Conservation (phyloP, 75 land plant species). For the Selaginella tamariscina region DNA sequence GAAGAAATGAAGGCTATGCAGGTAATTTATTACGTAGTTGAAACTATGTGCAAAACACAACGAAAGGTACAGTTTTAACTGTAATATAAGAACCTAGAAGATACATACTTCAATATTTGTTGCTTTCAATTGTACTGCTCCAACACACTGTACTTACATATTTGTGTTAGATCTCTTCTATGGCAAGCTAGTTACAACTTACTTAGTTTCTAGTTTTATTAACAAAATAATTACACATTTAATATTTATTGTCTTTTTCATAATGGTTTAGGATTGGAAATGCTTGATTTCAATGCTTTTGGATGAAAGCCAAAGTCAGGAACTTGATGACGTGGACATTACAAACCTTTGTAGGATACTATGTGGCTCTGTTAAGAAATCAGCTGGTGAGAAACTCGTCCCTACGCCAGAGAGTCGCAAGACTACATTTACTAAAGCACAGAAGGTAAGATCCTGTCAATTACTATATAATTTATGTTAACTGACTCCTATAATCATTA, state of each 20-base stretch:
- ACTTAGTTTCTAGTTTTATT: too few species aligned
- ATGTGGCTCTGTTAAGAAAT: constrained; percentile 66
- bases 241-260: background rate
- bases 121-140: too few species aligned
- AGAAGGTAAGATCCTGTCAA: constrained; percentile 49
- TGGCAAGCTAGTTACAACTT: too few species aligned
- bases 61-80: too few species aligned
- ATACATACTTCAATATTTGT: too few species aligned
- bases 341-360: constrained; percentile 71
- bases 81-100: too few species aligned
- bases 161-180: too few species aligned
- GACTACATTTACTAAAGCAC: constrained; percentile 53
- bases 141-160: too few species aligned
- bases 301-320: constrained; percentile 59
- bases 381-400: constrained; percentile 91
- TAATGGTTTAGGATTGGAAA: constrained; percentile 69
- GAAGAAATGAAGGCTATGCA: constrained; percentile 90
- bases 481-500: too few species aligned
- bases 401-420: constrained; percentile 71
- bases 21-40: constrained; percentile 33
- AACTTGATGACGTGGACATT: constrained; percentile 71
- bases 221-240: too few species aligned
- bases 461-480: too few species aligned
- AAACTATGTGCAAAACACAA: too few species aligned
- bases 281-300: constrained; percentile 81